Evolutionary conservation across 495 filamentous ascomycete genomes (phyloP), one percentile per base, ranked within the genome.

Genomic region (Penicillium arizonense): DNA sequence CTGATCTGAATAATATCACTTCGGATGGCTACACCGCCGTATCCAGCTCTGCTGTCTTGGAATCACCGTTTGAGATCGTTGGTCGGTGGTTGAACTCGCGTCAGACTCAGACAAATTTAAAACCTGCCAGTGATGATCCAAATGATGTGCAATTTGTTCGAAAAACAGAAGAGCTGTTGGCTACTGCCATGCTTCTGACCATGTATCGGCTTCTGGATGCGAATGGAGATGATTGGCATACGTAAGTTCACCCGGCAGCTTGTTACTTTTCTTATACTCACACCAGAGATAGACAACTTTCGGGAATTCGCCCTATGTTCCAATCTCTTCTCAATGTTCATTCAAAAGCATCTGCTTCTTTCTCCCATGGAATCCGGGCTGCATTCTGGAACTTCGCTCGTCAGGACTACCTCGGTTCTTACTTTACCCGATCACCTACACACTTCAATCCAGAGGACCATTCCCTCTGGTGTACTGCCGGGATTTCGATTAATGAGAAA

Each of bases 351-450:
- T 39, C 56, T 7, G 16, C 52, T 4, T 14, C 18, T 4, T 70
- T 75, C 32, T 57, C 65, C 12, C 68, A 69, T 24, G 74, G 71
- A 5, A 46, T 66, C 1, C 58, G 58, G 10, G 69, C 72, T 10
- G 67, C 63, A 1, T 75, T 77, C 44, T 77, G 74, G 72, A 72
- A 72, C 40, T 62, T 77, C 43, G 68, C 67, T 21, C 67, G 71
- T 3, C 62, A 68, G 43, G 74, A 77, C 43, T 73, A 73, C 45
- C 52, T 72, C 4, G 64, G 65, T 8, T 71, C 71, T 1, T 77
- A 75, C 32, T 65, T 69, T 20, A 73, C 60, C 21, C 68, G 70
- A 7, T 45, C 57, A 21, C 50, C 62, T 4, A 70, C 74, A 7
- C 65, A 71, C 14, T 44, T 77, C 8, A 54, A 69, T 10, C 67